Conservation (phyloP, 176 grass and related monocot genomes). For the Aegilops tauschii region DNA sequence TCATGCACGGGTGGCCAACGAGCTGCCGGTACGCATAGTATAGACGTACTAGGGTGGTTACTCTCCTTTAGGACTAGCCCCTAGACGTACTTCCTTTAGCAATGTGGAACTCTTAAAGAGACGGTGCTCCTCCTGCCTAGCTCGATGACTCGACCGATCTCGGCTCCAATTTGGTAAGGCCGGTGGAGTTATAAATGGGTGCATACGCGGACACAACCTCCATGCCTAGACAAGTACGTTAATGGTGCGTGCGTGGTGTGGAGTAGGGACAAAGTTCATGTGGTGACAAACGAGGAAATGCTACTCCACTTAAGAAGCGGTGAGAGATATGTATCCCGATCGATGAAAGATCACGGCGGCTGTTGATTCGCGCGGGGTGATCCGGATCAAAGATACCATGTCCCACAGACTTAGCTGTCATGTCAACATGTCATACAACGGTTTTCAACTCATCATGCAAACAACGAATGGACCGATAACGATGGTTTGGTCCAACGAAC, state of each 20-base stretch:
- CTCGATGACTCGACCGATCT: neutral
- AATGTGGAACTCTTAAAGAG: neutral
- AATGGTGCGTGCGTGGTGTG: neutral
- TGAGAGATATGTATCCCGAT: neutral
- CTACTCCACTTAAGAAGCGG: no score
- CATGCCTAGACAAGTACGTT: neutral
- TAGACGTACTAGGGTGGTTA: neutral
- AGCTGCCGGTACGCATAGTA: neutral
- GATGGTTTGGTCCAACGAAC: neutral
- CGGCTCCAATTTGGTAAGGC: neutral
- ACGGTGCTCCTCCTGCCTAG: neutral
- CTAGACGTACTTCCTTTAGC: neutral
- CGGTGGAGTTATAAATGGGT: neutral
- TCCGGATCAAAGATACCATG: neutral
- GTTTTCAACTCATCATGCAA: neutral
- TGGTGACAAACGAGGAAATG: neutral
- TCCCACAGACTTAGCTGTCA: neutral
- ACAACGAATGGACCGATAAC: neutral
- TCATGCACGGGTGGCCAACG: neutral
- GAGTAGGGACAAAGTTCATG: neutral
- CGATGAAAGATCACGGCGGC: neutral
- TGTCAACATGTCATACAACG: neutral
- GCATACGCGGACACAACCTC: neutral
- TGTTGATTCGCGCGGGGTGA: slow-evolving; percentile 13
- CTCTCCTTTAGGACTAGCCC: neutral